These are phyloP conservation scores for sweet orange (Citrus sinensis) DNA, from an alignment of 345 rosid species.

Conservation along the genomic window DNA sequence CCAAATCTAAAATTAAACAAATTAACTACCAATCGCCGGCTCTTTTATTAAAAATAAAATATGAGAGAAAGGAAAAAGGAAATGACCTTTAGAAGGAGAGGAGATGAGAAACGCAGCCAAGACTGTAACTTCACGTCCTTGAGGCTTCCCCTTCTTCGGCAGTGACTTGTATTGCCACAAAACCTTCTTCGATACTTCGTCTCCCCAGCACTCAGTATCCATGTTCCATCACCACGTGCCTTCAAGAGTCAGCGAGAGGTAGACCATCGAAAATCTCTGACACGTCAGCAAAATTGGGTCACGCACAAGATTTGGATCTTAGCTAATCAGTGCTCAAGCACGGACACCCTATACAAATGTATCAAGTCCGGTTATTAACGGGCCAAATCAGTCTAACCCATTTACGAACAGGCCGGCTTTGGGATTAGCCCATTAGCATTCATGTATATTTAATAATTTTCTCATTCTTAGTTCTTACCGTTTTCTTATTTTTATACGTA, in stretches of 20 bases:
- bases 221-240: background rate
- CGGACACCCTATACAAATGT: no score
- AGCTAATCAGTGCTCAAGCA: no score
- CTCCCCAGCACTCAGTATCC: slow-evolving; percentile 33
- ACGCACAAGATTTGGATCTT: background rate
- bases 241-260: background rate
- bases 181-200: slow-evolving; percentile 53
- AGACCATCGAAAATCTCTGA: background rate
- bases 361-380: no score
- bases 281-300: background rate
- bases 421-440: no score
- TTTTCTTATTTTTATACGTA: no score
- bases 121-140: slow-evolving; percentile 83
- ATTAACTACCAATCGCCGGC: background rate
- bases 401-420: no score
- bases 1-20: slow-evolving; percentile 34
- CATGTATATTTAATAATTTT: no score
- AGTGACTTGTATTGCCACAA: slow-evolving; percentile 49
- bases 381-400: no score
- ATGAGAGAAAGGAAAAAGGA: background rate
- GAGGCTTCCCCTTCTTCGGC: slow-evolving; percentile 91
- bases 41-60: background rate
- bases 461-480: no score
- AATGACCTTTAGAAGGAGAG: slow-evolving; percentile 63
- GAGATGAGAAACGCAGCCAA: slow-evolving; percentile 79